Evolutionary conservation across 108 stramenopile species (phyloP), one percentile per base, ranked within the genome.

Genomic region (Asterionellopsis glacialis): DNA sequence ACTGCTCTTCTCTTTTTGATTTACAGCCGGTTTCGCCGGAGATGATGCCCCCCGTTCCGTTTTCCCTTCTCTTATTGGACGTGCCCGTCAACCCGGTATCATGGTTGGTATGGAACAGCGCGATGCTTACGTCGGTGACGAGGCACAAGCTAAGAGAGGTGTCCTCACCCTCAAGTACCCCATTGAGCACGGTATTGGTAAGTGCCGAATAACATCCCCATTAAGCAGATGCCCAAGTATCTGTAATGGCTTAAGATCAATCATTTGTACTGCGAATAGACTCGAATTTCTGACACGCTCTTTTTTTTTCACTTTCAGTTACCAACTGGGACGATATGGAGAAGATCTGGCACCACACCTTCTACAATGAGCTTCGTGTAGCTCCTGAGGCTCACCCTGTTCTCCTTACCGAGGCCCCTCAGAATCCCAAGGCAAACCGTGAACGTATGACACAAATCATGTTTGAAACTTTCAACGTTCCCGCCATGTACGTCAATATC

Each of bases 391-490:
- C 98, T 67, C 99, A 99, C 82, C 97, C 97, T 41, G 98, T 99
- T 52, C 92, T 99, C 26, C 81, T 99, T 51, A 99, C 99, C 25
- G 98, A 99, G 83, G 97, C 99, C 41, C 98, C 98, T 41, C 93
- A 97, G 79, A 99, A 98, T 83, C 97, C 99, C 77, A 98, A 98
- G 94, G 96, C 96, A 48, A 99, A 99, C 88, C 80, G 98, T 47
- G 99, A 99, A 75, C 88, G 97, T 64, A 99, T 98, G 97, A 98
- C 98, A 45, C 97, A 98, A 80, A 98, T 99, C 86, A 99, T 99
- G 99, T 99, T 99, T 79, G 99, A 99, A 82, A 98, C 97, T 15
- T 99, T 99, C 93, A 99, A 98, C 74, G 97, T 99, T 33, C 99
- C 99, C 26, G 99, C 97, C 62, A 98, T 98, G 98, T 99, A 99